These are phyloP conservation scores for Lyophyllum shimeji DNA, from an alignment of 768 basidiomycete species.

Conservation along the genomic window DNA sequence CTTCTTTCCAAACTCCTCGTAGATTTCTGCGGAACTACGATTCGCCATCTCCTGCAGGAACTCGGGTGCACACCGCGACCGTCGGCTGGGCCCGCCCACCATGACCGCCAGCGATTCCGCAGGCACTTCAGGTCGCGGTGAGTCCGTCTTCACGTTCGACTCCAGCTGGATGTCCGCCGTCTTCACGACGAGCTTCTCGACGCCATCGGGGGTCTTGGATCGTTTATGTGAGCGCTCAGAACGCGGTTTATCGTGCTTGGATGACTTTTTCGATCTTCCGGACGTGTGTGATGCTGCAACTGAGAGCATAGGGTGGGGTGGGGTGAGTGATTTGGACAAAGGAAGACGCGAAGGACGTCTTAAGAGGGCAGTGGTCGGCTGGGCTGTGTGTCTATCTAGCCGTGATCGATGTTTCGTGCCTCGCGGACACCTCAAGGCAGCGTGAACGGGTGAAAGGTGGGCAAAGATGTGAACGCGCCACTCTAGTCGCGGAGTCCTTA, in stretches of 20 bases:
- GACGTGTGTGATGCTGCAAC: conserved; percentile 18
- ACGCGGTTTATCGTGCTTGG: conserved; percentile 10
- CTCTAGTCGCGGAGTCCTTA: conserved; percentile 12
- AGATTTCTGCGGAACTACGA: conserved; percentile 25
- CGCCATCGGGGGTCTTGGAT: conserved; percentile 2
- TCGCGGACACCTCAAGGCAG: conserved; percentile 25
- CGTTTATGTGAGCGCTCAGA: neutral
- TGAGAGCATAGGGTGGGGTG: conserved; percentile 17
- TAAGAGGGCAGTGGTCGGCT: conserved; percentile 1
- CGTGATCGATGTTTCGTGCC: conserved; percentile 21
- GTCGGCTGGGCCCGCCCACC: conserved; percentile 38
- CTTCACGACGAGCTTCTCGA: conserved; percentile 17
- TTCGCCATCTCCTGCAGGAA: conserved; percentile 42
- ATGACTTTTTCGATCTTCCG: conserved; percentile 16
- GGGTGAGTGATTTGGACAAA: neutral
- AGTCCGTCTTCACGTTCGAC: conserved; percentile 3
- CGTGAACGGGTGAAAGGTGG: conserved; percentile 18
- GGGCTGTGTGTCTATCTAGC: conserved; percentile 3
- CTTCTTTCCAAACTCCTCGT: conserved; percentile 31
- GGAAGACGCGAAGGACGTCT: conserved; percentile 1
- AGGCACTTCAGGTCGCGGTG: conserved; percentile 18
- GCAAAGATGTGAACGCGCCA: conserved; percentile 17
- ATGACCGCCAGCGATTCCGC: conserved; percentile 30
- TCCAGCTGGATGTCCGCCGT: conserved; percentile 11
- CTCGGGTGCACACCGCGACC: conserved; percentile 43